phyloP scores from a whole-genome alignment of 257 asterid species.

The Mentha longifolia region DNA sequence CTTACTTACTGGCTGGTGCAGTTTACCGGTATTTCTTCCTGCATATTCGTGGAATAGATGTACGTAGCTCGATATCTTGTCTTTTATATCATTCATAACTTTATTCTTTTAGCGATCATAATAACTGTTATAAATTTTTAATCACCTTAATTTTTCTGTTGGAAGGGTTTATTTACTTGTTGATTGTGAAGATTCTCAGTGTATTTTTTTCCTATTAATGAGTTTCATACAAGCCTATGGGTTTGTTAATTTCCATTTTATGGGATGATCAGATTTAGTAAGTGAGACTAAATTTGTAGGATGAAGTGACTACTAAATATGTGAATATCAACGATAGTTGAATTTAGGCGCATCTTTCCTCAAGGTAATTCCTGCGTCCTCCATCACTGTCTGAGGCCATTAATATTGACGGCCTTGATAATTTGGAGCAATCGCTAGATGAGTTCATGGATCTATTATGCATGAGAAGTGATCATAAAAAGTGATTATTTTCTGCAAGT shows the following conservation, averaged over 20 bases:
- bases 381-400: not conserved
- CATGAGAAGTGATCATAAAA: not conserved
- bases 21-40: constrained; percentile 74
- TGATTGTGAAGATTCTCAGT: not conserved
- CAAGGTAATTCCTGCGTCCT: constrained; percentile 1
- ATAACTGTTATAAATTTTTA: constrained; percentile 1
- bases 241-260: no score
- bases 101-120: constrained; percentile 2
- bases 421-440: not conserved
- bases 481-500: not conserved
- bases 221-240: constrained; percentile 6
- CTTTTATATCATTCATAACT: constrained; percentile 14
- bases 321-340: not conserved
- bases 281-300: no score
- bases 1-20: constrained; percentile 77
- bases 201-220: not conserved
- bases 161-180: constrained; percentile 15
- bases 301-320: not conserved
- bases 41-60: constrained; percentile 89
- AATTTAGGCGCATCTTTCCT: not conserved
- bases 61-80: constrained; percentile 42
- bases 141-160: constrained; percentile 9
- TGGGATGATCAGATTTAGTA: no score
- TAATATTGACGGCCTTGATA: not conserved
- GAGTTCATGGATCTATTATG: not conserved